phyloP scores from a whole-genome alignment of 768 basidiomycete species.

The Omphalotus guepiniiformis region DNA sequence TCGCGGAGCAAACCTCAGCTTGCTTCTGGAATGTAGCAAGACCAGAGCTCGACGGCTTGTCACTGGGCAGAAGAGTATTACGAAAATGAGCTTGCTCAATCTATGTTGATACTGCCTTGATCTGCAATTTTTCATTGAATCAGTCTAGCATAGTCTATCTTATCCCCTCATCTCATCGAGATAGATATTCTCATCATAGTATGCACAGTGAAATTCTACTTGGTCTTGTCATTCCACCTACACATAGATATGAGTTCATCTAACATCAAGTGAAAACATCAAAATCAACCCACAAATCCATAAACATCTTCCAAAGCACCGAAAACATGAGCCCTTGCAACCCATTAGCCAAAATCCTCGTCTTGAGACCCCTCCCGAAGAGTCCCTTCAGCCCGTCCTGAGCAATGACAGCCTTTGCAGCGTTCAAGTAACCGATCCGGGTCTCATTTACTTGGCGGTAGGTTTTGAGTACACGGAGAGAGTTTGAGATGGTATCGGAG shows the following conservation, averaged over 20 bases:
- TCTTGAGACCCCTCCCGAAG: conserved; percentile 87
- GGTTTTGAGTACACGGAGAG: conserved; percentile 89
- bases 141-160: too few relatives aligned
- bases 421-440: conserved; percentile 72
- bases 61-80: too few relatives aligned
- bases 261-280: neutral
- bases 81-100: too few relatives aligned
- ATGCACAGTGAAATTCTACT: too few relatives aligned
- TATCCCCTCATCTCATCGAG: too few relatives aligned
- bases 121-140: too few relatives aligned
- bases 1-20: too few relatives aligned
- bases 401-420: conserved; percentile 72
- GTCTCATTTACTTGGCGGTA: conserved; percentile 89
- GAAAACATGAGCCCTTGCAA: conserved; percentile 90
- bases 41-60: too few relatives aligned
- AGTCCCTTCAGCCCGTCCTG: conserved; percentile 75
- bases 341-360: conserved; percentile 85
- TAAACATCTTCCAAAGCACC: conserved; percentile 86
- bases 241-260: conserved; percentile 1
- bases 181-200: too few relatives aligned
- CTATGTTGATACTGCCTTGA: too few relatives aligned
- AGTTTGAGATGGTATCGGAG: conserved; percentile 86
- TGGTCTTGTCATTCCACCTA: conserved; percentile 33
- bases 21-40: too few relatives aligned
- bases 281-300: conserved; percentile 81